Evolutionary conservation across 202 grass and related monocot genomes (phyloP), one percentile per base, ranked within the genome.

Genomic region (Musa balbisiana): DNA sequence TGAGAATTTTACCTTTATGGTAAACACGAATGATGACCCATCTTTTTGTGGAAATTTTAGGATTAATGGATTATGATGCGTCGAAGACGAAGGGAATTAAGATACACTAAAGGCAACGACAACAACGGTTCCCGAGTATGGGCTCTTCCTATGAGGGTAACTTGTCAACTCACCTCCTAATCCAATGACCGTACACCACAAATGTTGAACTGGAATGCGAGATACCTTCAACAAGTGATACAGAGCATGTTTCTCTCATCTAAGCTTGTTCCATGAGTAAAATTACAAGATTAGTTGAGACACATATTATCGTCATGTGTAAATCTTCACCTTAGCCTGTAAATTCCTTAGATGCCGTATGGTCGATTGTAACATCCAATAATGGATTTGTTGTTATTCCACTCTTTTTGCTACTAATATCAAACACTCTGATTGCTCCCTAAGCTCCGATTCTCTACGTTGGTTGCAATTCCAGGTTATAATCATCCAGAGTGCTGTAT

Each of bases 291-390:
- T 27, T 27, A 27, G 26, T 27, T 27, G 26, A 27, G 55, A 17
- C 55, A 58, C 55, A 6, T 20, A 6, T 20, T 43, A 43, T 60
- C 13, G 5, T 60, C 13, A 11, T 25, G 23, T 65, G 22, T 11
- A 43, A 65, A 65, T 26, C 21, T 65, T 65, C 62, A 27, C 62
- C 62, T 23, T 64, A 23, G 60, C 60, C 26, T 65, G 62, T 65
- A 65, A 65, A 65, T 13, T 26, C 11, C 23, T 14, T 9, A 62
- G n/a, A 62, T 62, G 58, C 16, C 9, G 58, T n/a, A 22, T 62
- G 58, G 58, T 20, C n/a, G 0, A 62, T 0, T 22, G n/a, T n/a
- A 22, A 62, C 58, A 62, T 62, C 17, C 8, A 9, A 3, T 9
- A 20, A 65, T 24, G 21, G 22, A 65, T 65, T 65, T 65, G 10